phyloP scores from a whole-genome alignment of 495 filamentous ascomycete genomes.

The Chlorociboria aeruginascens region DNA sequence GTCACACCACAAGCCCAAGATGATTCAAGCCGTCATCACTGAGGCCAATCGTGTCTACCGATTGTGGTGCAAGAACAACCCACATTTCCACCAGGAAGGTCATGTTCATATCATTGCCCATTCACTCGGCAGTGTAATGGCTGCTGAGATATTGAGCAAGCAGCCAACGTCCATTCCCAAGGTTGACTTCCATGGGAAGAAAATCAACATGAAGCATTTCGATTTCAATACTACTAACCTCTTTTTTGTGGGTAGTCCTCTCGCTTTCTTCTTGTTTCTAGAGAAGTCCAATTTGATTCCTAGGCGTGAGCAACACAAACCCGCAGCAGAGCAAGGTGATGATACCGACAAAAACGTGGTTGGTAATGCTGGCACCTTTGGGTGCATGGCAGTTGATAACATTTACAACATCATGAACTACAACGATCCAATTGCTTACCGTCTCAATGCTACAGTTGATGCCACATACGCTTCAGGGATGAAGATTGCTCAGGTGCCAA shows the following conservation, averaged over 20 bases:
- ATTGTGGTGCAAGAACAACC: slow-evolving; percentile 88
- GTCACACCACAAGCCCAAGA: slow-evolving; percentile 87
- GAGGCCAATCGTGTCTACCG: slow-evolving; percentile 92
- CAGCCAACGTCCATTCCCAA: slow-evolving; percentile 58
- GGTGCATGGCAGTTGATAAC: slow-evolving; percentile 89
- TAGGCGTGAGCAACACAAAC: slow-evolving; percentile 62
- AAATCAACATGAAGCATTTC: slow-evolving; percentile 52
- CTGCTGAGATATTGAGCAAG: slow-evolving; percentile 75
- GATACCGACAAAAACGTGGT: slow-evolving; percentile 51
- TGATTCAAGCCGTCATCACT: slow-evolving; percentile 77
- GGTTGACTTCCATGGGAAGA: slow-evolving; percentile 37
- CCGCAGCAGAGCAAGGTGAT: slow-evolving; percentile 49
- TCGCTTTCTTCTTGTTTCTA: slow-evolving; percentile 83
- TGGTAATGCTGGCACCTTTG: slow-evolving; percentile 66
- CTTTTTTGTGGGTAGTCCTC: slow-evolving; percentile 86
- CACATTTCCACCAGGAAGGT: slow-evolving; percentile 65
- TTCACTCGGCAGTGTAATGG: slow-evolving; percentile 88
- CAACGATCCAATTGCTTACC: slow-evolving; percentile 70
- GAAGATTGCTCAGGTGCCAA: slow-evolving; percentile 68
- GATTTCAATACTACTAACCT: slow-evolving; percentile 85
- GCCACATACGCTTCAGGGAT: slow-evolving; percentile 62
- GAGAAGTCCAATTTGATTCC: slow-evolving; percentile 75
- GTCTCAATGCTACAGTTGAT: slow-evolving; percentile 84
- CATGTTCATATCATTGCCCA: slow-evolving; percentile 89
- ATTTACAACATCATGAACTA: slow-evolving; percentile 80